phyloP scores from a whole-genome alignment of 441 rosid genomes.

The Pelargonium myrrhifolium region DNA sequence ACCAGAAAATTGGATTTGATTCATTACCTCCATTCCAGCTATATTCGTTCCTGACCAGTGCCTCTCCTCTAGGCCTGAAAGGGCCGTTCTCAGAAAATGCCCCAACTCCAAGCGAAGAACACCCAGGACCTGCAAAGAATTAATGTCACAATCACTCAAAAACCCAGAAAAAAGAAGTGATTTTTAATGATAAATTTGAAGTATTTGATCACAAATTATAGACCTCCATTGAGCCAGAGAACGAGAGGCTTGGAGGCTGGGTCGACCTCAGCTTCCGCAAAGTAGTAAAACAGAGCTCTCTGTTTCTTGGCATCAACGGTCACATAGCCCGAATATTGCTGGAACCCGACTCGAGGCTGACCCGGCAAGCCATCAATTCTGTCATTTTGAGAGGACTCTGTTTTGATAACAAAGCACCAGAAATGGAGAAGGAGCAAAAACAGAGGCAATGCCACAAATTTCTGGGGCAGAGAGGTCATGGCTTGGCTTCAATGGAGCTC shows the following conservation, averaged over 20 bases:
- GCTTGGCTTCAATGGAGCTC: slow-evolving; percentile 16
- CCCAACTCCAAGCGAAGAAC: slow-evolving; percentile 92
- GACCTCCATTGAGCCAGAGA: slow-evolving; percentile 97
- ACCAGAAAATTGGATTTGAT: neutral
- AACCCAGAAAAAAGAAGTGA: slow-evolving; percentile 5
- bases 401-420: slow-evolving; percentile 15
- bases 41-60: slow-evolving; percentile 59
- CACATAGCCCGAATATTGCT: slow-evolving; percentile 83
- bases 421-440: slow-evolving; percentile 24
- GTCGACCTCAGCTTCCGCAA: slow-evolving; percentile 70
- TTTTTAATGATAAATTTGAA: neutral
- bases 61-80: slow-evolving; percentile 73
- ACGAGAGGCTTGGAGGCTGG: slow-evolving; percentile 80
- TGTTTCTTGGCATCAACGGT: slow-evolving; percentile 58
- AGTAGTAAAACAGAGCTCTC: slow-evolving; percentile 84
- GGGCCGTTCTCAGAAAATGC: slow-evolving; percentile 96
- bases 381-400: slow-evolving; percentile 38
- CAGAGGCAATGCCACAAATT: slow-evolving; percentile 38
- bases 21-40: slow-evolving; percentile 79
- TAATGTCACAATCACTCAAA: neutral
- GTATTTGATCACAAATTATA: neutral
- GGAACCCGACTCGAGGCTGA: slow-evolving; percentile 69
- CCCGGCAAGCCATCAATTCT: slow-evolving; percentile 56
- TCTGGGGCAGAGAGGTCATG: slow-evolving; percentile 36
- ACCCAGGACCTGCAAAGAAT: slow-evolving; percentile 66